Evolutionary conservation across 2,329 filamentous ascomycete genomes (phyloP).

Genomic region (Aspergillus glaucus): DNA sequence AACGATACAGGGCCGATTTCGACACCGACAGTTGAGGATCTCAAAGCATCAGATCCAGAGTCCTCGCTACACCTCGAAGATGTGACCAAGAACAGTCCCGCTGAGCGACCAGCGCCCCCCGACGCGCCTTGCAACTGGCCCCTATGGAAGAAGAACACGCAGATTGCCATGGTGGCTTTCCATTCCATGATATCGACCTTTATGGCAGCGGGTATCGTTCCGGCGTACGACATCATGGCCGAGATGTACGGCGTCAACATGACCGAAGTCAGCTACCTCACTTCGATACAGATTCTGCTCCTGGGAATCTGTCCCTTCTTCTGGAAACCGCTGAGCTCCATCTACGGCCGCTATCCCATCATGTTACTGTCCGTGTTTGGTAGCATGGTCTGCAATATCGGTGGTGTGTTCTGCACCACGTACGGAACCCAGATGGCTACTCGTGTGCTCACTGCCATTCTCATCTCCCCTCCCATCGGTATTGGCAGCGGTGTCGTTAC

Average conservation of each 20-base stretch:
- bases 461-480: slow-evolving; percentile 46
- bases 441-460: slow-evolving; percentile 45
- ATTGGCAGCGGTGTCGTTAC: slow-evolving; percentile 51
- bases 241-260: slow-evolving; percentile 44
- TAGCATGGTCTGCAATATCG: slow-evolving; percentile 46
- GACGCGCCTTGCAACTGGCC: slow-evolving; percentile 19
- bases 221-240: slow-evolving; percentile 48
- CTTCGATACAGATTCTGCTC: slow-evolving; percentile 48
- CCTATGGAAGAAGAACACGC: slow-evolving; percentile 35
- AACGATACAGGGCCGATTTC: background rate
- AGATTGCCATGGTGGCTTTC: slow-evolving; percentile 49
- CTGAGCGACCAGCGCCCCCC: slow-evolving; percentile 1
- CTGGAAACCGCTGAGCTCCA: slow-evolving; percentile 49
- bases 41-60: slow-evolving; percentile 1
- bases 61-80: slow-evolving; percentile 11
- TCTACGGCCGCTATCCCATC: slow-evolving; percentile 49
- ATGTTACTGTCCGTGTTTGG: slow-evolving; percentile 46
- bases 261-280: slow-evolving; percentile 47
- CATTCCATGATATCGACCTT: slow-evolving; percentile 51
- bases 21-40: background rate
- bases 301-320: slow-evolving; percentile 48
- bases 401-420: slow-evolving; percentile 43
- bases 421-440: slow-evolving; percentile 46
- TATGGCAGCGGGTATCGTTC: slow-evolving; percentile 47
- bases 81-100: background rate